Evolutionary conservation across 129 eudicot genomes (phyloP).

Genomic region (Escallonia rubra): DNA sequence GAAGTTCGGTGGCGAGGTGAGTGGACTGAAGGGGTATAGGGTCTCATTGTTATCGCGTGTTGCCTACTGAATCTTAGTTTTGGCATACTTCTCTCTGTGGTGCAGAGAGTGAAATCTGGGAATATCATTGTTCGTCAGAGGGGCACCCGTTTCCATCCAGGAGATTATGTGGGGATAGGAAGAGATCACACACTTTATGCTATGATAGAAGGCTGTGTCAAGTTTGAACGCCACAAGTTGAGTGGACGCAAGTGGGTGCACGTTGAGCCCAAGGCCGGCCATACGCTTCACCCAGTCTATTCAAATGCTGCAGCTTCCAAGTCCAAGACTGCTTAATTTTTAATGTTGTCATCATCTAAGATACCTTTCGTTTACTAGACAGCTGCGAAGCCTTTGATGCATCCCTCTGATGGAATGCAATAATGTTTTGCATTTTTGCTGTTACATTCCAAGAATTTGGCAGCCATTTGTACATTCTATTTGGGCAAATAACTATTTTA

Average conservation of each 20-base stretch:
- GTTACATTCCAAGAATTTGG: too few species aligned
- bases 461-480: too few species aligned
- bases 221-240: conserved; percentile 76
- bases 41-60: conserved; percentile 1
- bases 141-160: conserved; percentile 96
- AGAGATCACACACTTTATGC: conserved; percentile 91
- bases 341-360: background rate
- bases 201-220: conserved; percentile 79
- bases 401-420: too few species aligned
- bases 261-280: conserved; percentile 91
- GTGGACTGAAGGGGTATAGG: background rate
- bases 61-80: background rate
- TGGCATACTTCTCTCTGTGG: background rate
- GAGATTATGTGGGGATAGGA: conserved; percentile 89
- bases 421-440: too few species aligned
- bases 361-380: too few species aligned
- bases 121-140: conserved; percentile 88
- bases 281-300: conserved; percentile 64
- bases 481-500: too few species aligned
- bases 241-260: conserved; percentile 92
- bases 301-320: conserved; percentile 23
- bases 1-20: conserved; percentile 98
- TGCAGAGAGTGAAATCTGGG: conserved; percentile 91
- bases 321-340: conserved; percentile 32
- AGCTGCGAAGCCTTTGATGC: too few species aligned